Conservation (phyloP, 768 basidiomycete genomes). For the Trametes cingulata region DNA sequence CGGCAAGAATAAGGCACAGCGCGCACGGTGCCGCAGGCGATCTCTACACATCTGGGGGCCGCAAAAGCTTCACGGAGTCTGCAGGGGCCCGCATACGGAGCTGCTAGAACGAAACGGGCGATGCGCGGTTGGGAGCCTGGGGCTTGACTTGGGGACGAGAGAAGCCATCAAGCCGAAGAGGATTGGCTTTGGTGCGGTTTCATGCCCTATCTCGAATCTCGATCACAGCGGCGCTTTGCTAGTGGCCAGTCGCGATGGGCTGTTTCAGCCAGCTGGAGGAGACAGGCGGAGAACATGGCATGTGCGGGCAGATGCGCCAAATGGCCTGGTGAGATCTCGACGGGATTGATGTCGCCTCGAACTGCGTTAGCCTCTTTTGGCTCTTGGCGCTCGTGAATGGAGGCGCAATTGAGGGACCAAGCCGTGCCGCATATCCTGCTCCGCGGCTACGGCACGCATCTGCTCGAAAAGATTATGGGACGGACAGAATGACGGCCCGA, state of each 20-base stretch:
- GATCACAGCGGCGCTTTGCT: neutral
- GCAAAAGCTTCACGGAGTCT: neutral
- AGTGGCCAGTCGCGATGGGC: neutral
- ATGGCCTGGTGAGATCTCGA: neutral
- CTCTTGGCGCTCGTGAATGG: neutral
- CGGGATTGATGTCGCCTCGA: slow-evolving; percentile 1
- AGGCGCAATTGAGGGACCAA: neutral
- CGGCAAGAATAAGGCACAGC: slow-evolving; percentile 9
- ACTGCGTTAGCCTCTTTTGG: slow-evolving; percentile 6
- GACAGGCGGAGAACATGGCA: neutral
- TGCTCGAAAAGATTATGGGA: too few species aligned
- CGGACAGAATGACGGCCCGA: too few species aligned
- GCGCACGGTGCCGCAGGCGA: slow-evolving; percentile 1
- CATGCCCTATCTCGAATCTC: neutral
- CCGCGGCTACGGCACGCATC: neutral
- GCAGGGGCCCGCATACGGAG: neutral
- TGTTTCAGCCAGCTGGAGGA: neutral
- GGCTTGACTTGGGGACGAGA: neutral
- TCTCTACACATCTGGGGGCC: neutral
- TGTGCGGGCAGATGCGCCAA: neutral
- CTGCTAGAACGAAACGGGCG: slow-evolving; percentile 13
- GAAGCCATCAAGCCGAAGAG: slow-evolving; percentile 12
- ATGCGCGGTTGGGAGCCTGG: slow-evolving; percentile 4
- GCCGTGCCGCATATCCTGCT: too few species aligned
- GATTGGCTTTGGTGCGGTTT: neutral